These are phyloP conservation scores for Clarireedia homoeocarpa DNA, from an alignment of 2,329 filamentous ascomycete genomes.

Conservation along the genomic window DNA sequence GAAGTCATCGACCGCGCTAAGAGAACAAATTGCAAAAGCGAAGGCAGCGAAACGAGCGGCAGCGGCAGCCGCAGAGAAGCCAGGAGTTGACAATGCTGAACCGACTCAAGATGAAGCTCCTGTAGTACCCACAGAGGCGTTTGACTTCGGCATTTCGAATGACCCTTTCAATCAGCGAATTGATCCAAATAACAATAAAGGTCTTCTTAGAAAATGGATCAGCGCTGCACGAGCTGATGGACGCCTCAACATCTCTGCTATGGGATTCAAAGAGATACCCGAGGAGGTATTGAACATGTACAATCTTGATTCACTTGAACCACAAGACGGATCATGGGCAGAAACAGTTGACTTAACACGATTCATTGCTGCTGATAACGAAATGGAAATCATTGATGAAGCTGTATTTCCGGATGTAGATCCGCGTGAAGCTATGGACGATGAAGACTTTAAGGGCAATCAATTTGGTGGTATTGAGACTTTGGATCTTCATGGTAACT, in stretches of 20 bases:
- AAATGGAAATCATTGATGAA: slow-evolving; percentile 67
- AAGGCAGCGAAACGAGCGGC: slow-evolving; percentile 67
- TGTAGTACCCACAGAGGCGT: slow-evolving; percentile 42
- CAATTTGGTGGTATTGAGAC: slow-evolving; percentile 78
- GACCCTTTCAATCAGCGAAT: slow-evolving; percentile 65
- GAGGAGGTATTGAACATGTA: slow-evolving; percentile 86
- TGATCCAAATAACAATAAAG: slow-evolving; percentile 51
- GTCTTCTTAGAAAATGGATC: slow-evolving; percentile 66
- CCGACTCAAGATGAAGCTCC: slow-evolving; percentile 28
- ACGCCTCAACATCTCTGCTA: slow-evolving; percentile 77
- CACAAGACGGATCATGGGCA: slow-evolving; percentile 67
- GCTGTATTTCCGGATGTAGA: slow-evolving; percentile 69
- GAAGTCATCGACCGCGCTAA: slow-evolving; percentile 72
- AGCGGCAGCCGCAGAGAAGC: slow-evolving; percentile 38
- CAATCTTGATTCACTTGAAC: slow-evolving; percentile 60
- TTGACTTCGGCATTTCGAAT: slow-evolving; percentile 50
- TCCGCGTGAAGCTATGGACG: slow-evolving; percentile 45
- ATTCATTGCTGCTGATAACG: slow-evolving; percentile 84
- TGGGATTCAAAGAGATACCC: slow-evolving; percentile 74
- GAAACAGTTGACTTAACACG: slow-evolving; percentile 83
- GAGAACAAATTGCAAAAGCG: slow-evolving; percentile 88
- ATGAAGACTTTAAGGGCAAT: slow-evolving; percentile 59
- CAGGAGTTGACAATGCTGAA: slow-evolving; percentile 15
- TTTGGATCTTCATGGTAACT: slow-evolving; percentile 81
- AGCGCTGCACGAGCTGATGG: slow-evolving; percentile 68